These are phyloP conservation scores for Alloascoidea hylecoeti DNA, from an alignment of 805 yeast species.

Conservation along the genomic window DNA sequence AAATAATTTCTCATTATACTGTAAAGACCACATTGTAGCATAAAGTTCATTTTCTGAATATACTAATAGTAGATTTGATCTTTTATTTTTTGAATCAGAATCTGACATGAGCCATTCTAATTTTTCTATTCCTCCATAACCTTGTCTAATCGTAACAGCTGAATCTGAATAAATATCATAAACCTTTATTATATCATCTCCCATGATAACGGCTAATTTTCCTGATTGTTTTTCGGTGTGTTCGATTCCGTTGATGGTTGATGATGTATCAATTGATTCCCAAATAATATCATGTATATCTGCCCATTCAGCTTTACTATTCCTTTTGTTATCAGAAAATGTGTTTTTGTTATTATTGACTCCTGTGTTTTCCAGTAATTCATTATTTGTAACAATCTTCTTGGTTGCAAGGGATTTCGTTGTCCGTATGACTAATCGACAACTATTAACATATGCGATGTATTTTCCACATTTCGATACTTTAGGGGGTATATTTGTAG, in stretches of 20 bases:
- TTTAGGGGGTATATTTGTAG: background rate
- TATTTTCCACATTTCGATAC: background rate
- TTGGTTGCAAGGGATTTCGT: background rate
- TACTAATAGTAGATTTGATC: background rate
- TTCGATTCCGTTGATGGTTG: background rate
- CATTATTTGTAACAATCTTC: background rate
- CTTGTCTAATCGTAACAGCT: background rate
- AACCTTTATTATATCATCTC: background rate
- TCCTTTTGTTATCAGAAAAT: no score
- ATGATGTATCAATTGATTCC: background rate
- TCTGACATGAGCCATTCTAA: background rate
- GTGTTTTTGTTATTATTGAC: background rate
- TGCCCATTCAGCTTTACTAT: background rate
- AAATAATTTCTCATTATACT: background rate
- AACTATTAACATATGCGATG: background rate
- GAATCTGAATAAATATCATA: background rate
- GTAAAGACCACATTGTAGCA: background rate
- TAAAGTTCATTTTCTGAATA: background rate
- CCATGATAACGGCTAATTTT: slow-evolving; percentile 1
- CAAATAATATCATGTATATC: background rate
- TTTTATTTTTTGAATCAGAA: background rate
- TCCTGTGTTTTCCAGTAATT: background rate
- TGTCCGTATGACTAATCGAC: background rate
- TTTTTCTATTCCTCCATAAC: background rate
- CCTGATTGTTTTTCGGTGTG: background rate